Evolutionary conservation across 805 yeast species (phyloP), one percentile per base, ranked within the genome.

Genomic region (Blastobotrys chiropterorum): DNA sequence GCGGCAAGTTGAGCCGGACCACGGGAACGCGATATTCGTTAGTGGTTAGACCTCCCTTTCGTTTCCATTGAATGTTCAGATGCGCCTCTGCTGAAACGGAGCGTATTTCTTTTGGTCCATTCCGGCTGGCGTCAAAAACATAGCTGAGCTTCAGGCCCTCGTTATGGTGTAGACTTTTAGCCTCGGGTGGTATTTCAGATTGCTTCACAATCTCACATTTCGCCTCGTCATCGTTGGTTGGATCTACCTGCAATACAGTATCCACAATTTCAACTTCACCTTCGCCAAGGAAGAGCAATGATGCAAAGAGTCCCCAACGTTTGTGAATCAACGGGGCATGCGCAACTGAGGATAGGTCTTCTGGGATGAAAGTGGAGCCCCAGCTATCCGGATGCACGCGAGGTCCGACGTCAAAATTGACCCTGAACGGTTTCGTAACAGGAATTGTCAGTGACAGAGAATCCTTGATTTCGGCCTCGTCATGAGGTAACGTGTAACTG

Each of bases 1-100:
- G 71, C 1, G 90, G 86, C 16, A 86, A 61, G 1, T 73, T 65
- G 2, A 82, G 70, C 48, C 79, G 80, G 75, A 82, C 76, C 11
- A 75, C 67, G 7, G 69, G 63, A 3, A 63, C 39, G 4, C 48
- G 44, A 39, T 58, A 61, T 14, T 42, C 51, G 34, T 62, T 62
- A 15, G 17, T 20, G 20, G 16, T 39, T 17, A 20, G 50, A 14
- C 47, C 26, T 3, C 43, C 48, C 26, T 21, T 48, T 16, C 70
- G 58, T 17, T 52, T 43, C 75, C 75, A 71, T n/a, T 50, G 45
- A 8, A 71, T 48, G 3, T 44, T 49, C 19, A 70, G 52, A 15
- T 47, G 43, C 2, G 71, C 72, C 44, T 59, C 61, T 13, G 61
- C 60, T 5, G 58, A 40, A 2, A 59, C 60, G 17, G 53, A 53